Evolutionary conservation across 2,329 filamentous ascomycete species (phyloP).

Genomic region (Zymoseptoria passerinii): DNA sequence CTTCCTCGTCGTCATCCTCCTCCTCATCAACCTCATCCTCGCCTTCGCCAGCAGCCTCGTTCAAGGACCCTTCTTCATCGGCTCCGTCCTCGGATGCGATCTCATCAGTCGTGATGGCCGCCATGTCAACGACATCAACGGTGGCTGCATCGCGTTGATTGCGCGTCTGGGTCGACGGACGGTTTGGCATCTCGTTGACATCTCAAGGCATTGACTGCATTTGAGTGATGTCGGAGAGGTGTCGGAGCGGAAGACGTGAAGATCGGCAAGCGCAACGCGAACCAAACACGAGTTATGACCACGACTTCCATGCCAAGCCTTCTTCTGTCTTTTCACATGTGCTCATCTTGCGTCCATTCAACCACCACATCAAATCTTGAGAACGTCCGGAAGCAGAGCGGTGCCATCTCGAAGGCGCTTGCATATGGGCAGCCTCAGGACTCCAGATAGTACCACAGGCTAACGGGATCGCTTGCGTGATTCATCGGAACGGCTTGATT

Average conservation of each 20-base stretch:
- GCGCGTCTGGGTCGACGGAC: conserved; percentile 3
- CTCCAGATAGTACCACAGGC: background rate
- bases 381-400: too few relatives aligned
- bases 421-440: background rate
- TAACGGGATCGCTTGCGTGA: background rate
- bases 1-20: conserved; percentile 23
- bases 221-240: background rate
- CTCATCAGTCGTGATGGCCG: conserved; percentile 10
- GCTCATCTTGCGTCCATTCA: too few relatives aligned
- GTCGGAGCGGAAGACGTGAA: background rate
- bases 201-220: background rate
- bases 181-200: background rate
- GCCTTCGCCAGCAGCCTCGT: background rate
- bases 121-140: conserved; percentile 8
- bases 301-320: background rate
- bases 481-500: background rate
- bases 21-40: conserved; percentile 16
- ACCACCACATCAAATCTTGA: too few relatives aligned
- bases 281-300: background rate
- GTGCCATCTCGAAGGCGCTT: background rate
- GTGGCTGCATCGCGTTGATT: conserved; percentile 2
- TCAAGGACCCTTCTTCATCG: conserved; percentile 1
- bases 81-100: conserved; percentile 4
- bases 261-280: background rate
- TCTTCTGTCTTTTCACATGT: too few relatives aligned